phyloP scores from a whole-genome alignment of 2,329 filamentous ascomycete species.

The Zymoseptoria ardabiliae region DNA sequence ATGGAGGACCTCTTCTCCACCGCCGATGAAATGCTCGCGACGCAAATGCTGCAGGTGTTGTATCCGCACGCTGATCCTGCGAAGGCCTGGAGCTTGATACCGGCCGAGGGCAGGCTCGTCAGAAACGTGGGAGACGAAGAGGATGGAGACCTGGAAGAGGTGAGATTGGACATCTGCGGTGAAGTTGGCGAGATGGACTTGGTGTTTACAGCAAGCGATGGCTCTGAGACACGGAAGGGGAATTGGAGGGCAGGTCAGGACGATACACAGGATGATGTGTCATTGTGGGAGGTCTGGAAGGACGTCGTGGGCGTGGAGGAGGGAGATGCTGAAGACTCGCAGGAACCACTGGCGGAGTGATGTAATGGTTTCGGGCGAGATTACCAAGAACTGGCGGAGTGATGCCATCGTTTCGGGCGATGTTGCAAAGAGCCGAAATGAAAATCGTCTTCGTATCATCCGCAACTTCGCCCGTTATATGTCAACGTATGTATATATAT shows the following conservation, averaged over 20 bases:
- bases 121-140: background rate
- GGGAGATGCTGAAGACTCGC: background rate
- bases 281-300: background rate
- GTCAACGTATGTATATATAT: too few species aligned
- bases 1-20: constrained; percentile 3
- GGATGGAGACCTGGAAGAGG: background rate
- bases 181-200: background rate
- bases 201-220: background rate
- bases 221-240: background rate
- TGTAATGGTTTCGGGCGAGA: background rate
- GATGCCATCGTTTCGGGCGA: too few species aligned
- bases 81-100: background rate
- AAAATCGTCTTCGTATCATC: too few species aligned
- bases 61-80: background rate
- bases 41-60: background rate
- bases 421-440: too few species aligned
- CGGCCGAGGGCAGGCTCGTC: background rate
- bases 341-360: background rate
- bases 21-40: constrained; percentile 5
- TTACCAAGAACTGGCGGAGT: too few species aligned
- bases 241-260: background rate
- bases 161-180: background rate
- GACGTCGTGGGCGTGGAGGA: background rate
- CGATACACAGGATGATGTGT: background rate
- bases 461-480: too few species aligned